phyloP scores from a whole-genome alignment of 441 rosid species.

The Syzygium malaccense region DNA sequence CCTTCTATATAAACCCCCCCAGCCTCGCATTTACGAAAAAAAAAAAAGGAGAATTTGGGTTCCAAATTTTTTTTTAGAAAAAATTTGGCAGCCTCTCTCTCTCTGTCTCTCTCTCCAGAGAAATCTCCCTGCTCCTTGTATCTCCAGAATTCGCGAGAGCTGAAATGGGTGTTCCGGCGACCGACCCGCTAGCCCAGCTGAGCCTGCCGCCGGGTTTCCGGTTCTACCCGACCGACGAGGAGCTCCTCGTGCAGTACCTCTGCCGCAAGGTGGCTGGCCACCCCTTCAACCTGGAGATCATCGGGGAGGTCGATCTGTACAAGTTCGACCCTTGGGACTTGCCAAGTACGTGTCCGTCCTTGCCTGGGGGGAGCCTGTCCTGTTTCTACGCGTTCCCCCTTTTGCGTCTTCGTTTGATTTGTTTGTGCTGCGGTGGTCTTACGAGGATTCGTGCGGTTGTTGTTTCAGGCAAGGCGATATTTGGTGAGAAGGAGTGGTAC shows the following conservation, averaged over 20 bases:
- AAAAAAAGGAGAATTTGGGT: background rate
- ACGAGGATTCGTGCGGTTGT: background rate
- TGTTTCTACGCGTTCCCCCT: no score
- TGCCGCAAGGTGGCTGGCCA: slow-evolving; percentile 81
- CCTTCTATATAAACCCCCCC: slow-evolving; percentile 17
- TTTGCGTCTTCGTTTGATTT: background rate
- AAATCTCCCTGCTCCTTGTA: background rate
- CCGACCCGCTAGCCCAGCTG: slow-evolving; percentile 63
- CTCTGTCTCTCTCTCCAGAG: background rate
- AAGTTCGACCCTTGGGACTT: slow-evolving; percentile 87
- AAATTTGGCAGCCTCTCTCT: background rate
- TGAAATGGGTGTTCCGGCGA: slow-evolving; percentile 60
- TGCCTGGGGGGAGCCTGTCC: no score
- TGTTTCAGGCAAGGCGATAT: slow-evolving; percentile 65
- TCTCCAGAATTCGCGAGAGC: background rate
- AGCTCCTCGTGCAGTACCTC: slow-evolving; percentile 80
- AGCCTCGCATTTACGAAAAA: rapidly evolving
- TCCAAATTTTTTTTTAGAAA: background rate
- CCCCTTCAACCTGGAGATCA: slow-evolving; percentile 59
- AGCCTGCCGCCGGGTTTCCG: slow-evolving; percentile 97
- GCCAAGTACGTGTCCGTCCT: slow-evolving; percentile 46
- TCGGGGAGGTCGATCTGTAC: slow-evolving; percentile 87
- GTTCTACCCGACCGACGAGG: slow-evolving; percentile 95
- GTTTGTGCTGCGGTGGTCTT: background rate
- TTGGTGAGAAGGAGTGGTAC: slow-evolving; percentile 97